phyloP scores from a whole-genome alignment of 352 stramenopile species.

The Pythium sukuiense region DNA sequence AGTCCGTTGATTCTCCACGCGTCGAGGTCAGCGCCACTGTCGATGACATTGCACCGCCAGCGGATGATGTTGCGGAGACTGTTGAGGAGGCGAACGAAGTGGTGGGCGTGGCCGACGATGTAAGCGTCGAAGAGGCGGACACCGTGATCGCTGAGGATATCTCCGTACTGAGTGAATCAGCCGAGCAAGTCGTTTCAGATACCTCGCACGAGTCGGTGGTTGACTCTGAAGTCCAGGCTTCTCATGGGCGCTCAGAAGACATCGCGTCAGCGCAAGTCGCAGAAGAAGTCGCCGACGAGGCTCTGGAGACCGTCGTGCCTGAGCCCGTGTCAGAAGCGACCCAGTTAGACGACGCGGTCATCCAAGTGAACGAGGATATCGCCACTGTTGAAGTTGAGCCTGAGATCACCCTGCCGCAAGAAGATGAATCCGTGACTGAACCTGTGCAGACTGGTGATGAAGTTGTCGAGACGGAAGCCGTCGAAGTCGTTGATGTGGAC shows the following conservation, averaged over 20 bases:
- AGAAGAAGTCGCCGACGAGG: too few species aligned
- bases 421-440: background rate
- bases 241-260: background rate
- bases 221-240: background rate
- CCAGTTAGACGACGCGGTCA: too few species aligned
- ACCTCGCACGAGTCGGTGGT: background rate
- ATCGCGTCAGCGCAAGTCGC: too few species aligned
- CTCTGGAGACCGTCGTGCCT: too few species aligned
- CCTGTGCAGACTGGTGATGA: background rate
- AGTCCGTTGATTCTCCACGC: background rate
- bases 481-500: background rate
- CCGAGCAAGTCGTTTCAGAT: background rate
- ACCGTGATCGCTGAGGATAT: background rate
- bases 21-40: background rate
- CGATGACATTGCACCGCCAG: background rate
- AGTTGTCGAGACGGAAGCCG: background rate
- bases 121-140: background rate
- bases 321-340: too few species aligned
- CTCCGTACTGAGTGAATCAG: background rate
- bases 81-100: background rate
- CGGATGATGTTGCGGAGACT: background rate
- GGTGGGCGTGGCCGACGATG: background rate
- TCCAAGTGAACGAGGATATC: background rate
- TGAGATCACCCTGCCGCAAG: background rate
- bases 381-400: background rate